Evolutionary conservation across 2,329 filamentous ascomycete genomes (phyloP), one percentile per base, ranked within the genome.

Genomic region (Ophidiomyces ophidiicola): DNA sequence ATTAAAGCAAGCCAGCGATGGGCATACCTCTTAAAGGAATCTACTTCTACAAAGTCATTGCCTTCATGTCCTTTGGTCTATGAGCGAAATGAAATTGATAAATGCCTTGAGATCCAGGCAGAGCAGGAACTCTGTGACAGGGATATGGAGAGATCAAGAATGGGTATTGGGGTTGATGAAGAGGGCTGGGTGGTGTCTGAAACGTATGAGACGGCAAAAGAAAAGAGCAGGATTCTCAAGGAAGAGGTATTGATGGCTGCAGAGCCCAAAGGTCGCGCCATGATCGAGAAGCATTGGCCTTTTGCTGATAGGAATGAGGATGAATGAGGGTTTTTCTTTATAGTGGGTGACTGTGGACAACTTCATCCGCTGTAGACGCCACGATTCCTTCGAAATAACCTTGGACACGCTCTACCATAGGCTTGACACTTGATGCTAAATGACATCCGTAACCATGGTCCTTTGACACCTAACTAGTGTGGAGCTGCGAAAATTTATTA

Each of bases 241-340:
- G 19, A 34, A n/a, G 32, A 39, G 14, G 36, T 32, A 12, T 17
- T 43, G 10, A n/a, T 18, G 15, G 36, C 36, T 4, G 36, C 36
- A 8, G 41, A 43, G 17, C 21, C 36, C 6, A 25, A 39, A 8
- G 41, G 32, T 14, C 34, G 36, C n/a, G 32, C 24, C 3, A 40
- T 21, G 30, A 36, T 36, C 11, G 28, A 26, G 19, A 39, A 21
- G 10, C 41, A 43, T 32, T 43, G 41, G 41, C 32, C 37, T 3
- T 43, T 43, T 32, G 32, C 29, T 31, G 41, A 43, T 36, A 30
- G 30, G 12, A 32, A 39, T 12, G 41, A 43, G 31, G 24, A 43
- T 25, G 36, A 43, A n/a, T 42, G 29, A 39, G n/a, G n/a, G n/a
- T n/a, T n/a, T n/a, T n/a, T n/a, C n/a, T n/a, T n/a, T n/a, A n/a